Evolutionary conservation across 2,329 filamentous ascomycete genomes (phyloP).

Genomic region (Phialocephala subalpina): DNA sequence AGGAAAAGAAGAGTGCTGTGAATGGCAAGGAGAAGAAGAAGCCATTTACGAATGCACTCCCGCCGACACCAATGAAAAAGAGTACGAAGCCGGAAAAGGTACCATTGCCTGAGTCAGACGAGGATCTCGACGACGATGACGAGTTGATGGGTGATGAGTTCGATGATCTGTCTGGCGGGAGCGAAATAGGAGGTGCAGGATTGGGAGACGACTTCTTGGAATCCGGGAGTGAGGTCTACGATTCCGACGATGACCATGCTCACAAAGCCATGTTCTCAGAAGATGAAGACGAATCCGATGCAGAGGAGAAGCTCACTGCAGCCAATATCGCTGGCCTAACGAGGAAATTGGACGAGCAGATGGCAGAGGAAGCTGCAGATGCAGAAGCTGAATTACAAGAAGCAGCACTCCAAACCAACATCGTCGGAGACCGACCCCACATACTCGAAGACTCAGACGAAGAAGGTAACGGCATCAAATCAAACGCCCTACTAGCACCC

Average conservation of each 20-base stretch:
- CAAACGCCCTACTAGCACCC: conserved; percentile 75
- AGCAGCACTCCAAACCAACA: conserved; percentile 90
- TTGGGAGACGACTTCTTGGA: conserved; percentile 67
- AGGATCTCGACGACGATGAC: conserved; percentile 49
- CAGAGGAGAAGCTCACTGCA: conserved; percentile 89
- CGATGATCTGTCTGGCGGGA: conserved; percentile 46
- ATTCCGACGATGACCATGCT: conserved; percentile 62
- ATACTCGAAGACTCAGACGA: conserved; percentile 71
- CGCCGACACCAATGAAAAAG: conserved; percentile 47
- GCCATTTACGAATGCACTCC: conserved; percentile 44
- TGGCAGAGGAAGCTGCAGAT: conserved; percentile 80
- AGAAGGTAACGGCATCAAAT: conserved; percentile 64
- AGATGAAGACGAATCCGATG: conserved; percentile 88
- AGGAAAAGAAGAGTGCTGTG: conserved; percentile 45
- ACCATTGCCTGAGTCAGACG: conserved; percentile 50
- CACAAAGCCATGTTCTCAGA: conserved; percentile 87
- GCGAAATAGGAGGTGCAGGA: conserved; percentile 38
- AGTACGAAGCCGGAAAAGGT: conserved; percentile 51
- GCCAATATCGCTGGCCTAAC: conserved; percentile 96
- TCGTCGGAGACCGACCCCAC: conserved; percentile 76
- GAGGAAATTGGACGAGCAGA: conserved; percentile 80
- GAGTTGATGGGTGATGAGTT: conserved; percentile 55
- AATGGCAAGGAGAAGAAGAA: conserved; percentile 45
- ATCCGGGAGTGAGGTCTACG: conserved; percentile 49
- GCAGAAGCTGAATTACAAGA: conserved; percentile 88